phyloP scores from a whole-genome alignment of 768 basidiomycete species.

The Myochromella boudieri region DNA sequence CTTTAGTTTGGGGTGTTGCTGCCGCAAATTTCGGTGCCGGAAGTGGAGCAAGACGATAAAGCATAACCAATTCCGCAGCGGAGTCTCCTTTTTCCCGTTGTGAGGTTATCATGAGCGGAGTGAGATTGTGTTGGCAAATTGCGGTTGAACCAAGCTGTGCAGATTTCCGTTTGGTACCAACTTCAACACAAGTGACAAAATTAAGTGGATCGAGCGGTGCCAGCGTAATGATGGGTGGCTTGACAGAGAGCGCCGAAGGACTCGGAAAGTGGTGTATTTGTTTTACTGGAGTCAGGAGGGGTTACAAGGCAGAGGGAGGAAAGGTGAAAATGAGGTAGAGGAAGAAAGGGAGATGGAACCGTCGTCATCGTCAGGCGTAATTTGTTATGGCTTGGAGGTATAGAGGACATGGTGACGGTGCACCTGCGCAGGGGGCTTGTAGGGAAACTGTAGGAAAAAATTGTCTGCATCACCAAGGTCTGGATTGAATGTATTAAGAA shows the following conservation, averaged over 20 bases:
- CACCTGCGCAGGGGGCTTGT: constrained; percentile 44
- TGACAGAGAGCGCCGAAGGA: constrained; percentile 42
- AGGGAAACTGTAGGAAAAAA: constrained; percentile 54
- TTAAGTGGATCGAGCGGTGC: constrained; percentile 19
- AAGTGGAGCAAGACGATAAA: constrained; percentile 57
- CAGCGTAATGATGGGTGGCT: constrained; percentile 30
- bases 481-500: constrained; percentile 26
- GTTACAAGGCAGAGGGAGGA: constrained; percentile 47
- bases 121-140: constrained; percentile 47
- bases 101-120: constrained; percentile 48
- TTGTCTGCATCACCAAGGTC: constrained; percentile 43
- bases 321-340: constrained; percentile 37
- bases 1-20: constrained; percentile 51
- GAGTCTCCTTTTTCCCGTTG: constrained; percentile 30
- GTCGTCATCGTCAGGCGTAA: constrained; percentile 53
- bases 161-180: constrained; percentile 70
- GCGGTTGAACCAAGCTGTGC: constrained; percentile 55
- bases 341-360: constrained; percentile 56
- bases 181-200: constrained; percentile 32
- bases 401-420: constrained; percentile 28
- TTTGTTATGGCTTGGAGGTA: constrained; percentile 42
- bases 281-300: constrained; percentile 64
- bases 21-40: constrained; percentile 48
- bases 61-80: constrained; percentile 36
- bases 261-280: constrained; percentile 37